These are phyloP conservation scores for Corchorus capsularis DNA, from an alignment of 345 rosid species.

Conservation along the genomic window DNA sequence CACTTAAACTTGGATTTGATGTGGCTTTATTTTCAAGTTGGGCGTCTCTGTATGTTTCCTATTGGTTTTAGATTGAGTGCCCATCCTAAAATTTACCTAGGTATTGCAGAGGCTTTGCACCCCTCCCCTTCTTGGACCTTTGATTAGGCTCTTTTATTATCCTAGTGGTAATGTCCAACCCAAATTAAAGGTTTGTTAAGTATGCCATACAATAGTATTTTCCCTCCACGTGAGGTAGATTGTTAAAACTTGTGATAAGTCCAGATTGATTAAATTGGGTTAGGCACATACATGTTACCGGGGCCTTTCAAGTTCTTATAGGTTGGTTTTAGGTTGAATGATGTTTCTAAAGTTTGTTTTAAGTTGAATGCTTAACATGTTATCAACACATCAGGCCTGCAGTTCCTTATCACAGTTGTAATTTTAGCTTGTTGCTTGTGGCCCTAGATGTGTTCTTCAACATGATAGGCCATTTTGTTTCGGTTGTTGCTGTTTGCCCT, in stretches of 20 bases:
- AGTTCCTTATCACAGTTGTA: too few relatives aligned
- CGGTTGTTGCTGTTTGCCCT: background rate
- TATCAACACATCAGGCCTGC: too few relatives aligned
- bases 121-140: background rate
- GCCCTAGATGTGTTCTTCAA: background rate
- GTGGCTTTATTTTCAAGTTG: conserved; percentile 4
- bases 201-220: background rate
- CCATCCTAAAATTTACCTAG: background rate
- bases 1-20: background rate
- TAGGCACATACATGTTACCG: background rate
- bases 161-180: background rate
- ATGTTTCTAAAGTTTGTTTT: too few relatives aligned
- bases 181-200: background rate
- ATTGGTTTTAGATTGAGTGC: background rate
- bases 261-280: background rate
- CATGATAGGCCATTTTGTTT: background rate
- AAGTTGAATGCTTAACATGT: background rate
- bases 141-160: background rate
- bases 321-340: background rate
- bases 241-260: background rate
- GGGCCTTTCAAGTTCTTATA: background rate
- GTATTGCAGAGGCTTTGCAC: background rate
- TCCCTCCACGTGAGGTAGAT: background rate
- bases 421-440: too few relatives aligned
- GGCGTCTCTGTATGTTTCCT: background rate